Conservation (phyloP, 2,329 filamentous ascomycete species). For the Verticillium albo-atrum region DNA sequence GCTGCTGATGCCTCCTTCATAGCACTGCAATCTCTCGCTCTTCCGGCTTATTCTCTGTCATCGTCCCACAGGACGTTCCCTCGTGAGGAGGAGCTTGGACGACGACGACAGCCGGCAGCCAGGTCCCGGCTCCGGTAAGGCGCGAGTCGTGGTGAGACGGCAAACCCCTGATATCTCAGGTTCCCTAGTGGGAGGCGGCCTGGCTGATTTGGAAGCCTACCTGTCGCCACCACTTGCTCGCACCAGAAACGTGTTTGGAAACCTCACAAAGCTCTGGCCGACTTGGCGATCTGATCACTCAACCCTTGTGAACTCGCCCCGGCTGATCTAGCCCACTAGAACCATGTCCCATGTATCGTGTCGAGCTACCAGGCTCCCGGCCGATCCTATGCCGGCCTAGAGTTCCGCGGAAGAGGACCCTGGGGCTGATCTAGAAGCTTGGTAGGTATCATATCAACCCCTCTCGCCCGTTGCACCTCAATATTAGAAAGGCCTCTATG, state of each 20-base stretch:
- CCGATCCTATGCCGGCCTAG: background rate
- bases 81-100: background rate
- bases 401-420: background rate
- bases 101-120: background rate
- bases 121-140: background rate
- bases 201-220: background rate
- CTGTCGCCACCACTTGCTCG: background rate
- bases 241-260: background rate
- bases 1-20: background rate
- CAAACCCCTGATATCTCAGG: background rate
- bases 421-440: conserved; percentile 6
- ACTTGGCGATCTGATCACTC: conserved; percentile 15
- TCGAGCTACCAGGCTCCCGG: background rate
- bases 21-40: background rate
- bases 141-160: background rate
- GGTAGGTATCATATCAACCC: conserved; percentile 10
- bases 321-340: conserved; percentile 7
- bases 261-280: conserved; percentile 10
- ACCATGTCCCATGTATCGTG: background rate
- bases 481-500: conserved; percentile 7
- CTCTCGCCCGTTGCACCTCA: conserved; percentile 7
- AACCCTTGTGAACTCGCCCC: conserved; percentile 9
- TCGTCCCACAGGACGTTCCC: background rate
- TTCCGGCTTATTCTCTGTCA: background rate
- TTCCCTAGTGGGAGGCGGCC: background rate